Evolutionary conservation across 2,329 filamentous ascomycete species (phyloP).

Genomic region (Trichoderma guizhouense): DNA sequence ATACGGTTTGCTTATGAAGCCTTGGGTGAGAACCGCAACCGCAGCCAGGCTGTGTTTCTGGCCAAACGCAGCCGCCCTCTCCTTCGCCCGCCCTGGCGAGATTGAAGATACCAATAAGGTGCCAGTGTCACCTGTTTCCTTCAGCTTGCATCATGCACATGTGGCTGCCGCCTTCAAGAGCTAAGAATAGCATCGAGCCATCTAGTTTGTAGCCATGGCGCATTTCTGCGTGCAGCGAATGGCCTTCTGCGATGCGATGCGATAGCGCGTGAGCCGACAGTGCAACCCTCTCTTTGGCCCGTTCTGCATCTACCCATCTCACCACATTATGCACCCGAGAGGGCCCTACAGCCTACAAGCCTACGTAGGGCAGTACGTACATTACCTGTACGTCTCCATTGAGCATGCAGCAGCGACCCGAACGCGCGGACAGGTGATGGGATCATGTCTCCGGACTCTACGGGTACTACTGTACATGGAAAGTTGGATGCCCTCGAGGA

Average conservation of each 20-base stretch:
- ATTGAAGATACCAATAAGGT: not conserved
- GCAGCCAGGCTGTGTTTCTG: not conserved
- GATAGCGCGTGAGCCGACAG: conserved; percentile 3
- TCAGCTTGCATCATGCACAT: conserved; percentile 13
- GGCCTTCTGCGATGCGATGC: not conserved
- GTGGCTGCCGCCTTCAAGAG: not conserved
- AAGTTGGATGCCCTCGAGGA: not conserved
- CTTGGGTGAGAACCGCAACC: not conserved
- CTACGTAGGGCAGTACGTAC: not conserved
- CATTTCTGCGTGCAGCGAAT: not conserved
- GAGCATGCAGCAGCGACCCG: not conserved
- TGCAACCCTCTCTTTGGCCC: conserved; percentile 3
- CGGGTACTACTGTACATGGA: not conserved
- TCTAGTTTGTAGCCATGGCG: not conserved
- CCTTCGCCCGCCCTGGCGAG: not conserved
- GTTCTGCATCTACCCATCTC: conserved; percentile 4
- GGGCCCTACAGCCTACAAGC: not conserved
- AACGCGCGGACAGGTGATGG: not conserved
- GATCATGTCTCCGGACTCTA: not conserved
- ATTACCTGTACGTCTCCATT: not conserved
- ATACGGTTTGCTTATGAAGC: not conserved
- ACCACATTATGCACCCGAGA: not conserved
- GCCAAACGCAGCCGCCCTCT: not conserved
- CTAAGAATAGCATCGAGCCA: conserved; percentile 11
- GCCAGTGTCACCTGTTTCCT: not conserved